These are phyloP conservation scores for Physaria fendleri DNA, from an alignment of 345 rosid species.

Conservation along the genomic window DNA sequence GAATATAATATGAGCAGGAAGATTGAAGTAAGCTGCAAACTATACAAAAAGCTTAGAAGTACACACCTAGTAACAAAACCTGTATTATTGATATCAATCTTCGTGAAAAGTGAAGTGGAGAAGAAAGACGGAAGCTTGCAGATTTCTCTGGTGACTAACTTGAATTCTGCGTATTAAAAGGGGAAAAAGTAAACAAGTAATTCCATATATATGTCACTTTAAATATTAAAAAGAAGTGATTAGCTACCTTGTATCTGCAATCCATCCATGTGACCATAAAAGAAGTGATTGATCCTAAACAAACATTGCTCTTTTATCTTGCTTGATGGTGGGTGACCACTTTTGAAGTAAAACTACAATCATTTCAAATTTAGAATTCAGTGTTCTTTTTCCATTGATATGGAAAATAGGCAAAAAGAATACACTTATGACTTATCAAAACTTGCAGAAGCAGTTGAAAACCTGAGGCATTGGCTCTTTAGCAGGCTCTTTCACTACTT, in stretches of 20 bases:
- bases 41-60: neutral
- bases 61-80: conserved; percentile 70
- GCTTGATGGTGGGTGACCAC: conserved; percentile 74
- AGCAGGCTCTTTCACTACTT: conserved; percentile 70
- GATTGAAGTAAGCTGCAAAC: neutral
- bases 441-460: conserved; percentile 3
- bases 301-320: conserved; percentile 70
- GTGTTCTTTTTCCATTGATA: neutral
- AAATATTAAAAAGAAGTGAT: neutral
- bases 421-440: neutral
- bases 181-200: neutral
- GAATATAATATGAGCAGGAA: neutral
- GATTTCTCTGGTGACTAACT: conserved; percentile 66
- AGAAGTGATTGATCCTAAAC: conserved; percentile 59
- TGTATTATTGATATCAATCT: conserved; percentile 55
- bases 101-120: conserved; percentile 62
- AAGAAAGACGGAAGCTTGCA: conserved; percentile 94
- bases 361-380: conserved; percentile 17
- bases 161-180: conserved; percentile 42
- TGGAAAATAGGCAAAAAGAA: neutral
- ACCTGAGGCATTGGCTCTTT: conserved; percentile 95
- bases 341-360: conserved; percentile 86
- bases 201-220: neutral
- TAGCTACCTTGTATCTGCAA: conserved; percentile 60
- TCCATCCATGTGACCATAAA: conserved; percentile 62